Evolutionary conservation across 2,329 filamentous ascomycete species (phyloP).

Genomic region (Hypoxylon sp.): DNA sequence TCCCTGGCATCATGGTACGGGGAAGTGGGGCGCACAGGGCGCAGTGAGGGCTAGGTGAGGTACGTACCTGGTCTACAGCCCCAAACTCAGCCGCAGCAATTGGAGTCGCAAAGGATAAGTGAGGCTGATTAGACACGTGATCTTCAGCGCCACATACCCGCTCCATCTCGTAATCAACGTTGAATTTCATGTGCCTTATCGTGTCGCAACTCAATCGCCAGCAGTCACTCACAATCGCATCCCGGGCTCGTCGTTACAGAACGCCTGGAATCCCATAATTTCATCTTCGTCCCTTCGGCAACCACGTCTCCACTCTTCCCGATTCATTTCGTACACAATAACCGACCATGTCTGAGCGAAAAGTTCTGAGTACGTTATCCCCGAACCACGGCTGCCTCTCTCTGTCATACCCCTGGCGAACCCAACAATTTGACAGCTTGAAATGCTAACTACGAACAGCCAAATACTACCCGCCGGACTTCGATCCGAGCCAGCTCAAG

Average conservation of each 20-base stretch:
- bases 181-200: conserved; percentile 12
- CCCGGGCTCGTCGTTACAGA: conserved; percentile 13
- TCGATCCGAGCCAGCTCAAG: conserved; percentile 85
- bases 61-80: conserved; percentile 9
- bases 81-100: conserved; percentile 32
- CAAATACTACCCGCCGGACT: conserved; percentile 79
- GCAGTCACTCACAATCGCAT: conserved; percentile 3
- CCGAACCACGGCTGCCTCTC: conserved; percentile 7
- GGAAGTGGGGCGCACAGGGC: conserved; percentile 26
- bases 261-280: neutral
- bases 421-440: neutral
- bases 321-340: conserved; percentile 12
- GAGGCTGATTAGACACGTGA: conserved; percentile 38
- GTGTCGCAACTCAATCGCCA: conserved; percentile 2
- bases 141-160: conserved; percentile 20
- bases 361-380: conserved; percentile 52
- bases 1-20: conserved; percentile 39
- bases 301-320: no score
- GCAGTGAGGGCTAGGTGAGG: neutral
- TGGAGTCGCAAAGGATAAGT: conserved; percentile 18
- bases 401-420: neutral
- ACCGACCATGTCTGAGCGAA: conserved; percentile 58
- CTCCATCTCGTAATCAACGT: neutral
- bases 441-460: conserved; percentile 42
- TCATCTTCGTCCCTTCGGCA: no score